Evolutionary conservation across 2,329 filamentous ascomycete species (phyloP).

Genomic region (Davidsoniella virescens): DNA sequence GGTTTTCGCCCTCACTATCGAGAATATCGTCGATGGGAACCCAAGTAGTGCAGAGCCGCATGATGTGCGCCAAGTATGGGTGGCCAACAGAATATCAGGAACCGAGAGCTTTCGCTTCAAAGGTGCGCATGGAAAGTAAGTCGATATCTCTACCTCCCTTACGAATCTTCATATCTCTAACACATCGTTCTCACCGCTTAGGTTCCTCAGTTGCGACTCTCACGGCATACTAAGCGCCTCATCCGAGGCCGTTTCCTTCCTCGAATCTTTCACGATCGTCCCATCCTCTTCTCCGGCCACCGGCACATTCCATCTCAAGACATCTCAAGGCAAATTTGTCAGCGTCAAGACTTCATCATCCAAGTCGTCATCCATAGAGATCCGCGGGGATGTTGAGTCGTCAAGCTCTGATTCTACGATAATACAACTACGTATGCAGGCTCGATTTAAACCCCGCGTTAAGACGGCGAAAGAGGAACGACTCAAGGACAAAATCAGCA

Average conservation of each 20-base stretch:
- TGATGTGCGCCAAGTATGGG: slow-evolving; percentile 90
- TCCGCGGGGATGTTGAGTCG: slow-evolving; percentile 62
- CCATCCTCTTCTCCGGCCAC: slow-evolving; percentile 40
- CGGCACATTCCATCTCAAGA: slow-evolving; percentile 60
- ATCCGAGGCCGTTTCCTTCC: slow-evolving; percentile 64
- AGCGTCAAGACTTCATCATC: slow-evolving; percentile 39
- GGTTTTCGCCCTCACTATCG: slow-evolving; percentile 65
- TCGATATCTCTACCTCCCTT: neutral
- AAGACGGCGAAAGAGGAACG: slow-evolving; percentile 62
- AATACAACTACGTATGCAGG: slow-evolving; percentile 80
- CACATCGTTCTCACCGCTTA: slow-evolving; percentile 20
- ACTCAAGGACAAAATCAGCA: slow-evolving; percentile 68
- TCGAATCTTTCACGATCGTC: slow-evolving; percentile 66
- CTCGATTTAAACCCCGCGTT: slow-evolving; percentile 75
- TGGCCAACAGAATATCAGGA: slow-evolving; percentile 68
- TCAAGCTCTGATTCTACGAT: slow-evolving; percentile 52
- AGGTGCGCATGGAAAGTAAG: slow-evolving; percentile 69
- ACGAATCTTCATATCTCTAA: slow-evolving; percentile 9
- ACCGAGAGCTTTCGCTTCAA: slow-evolving; percentile 76
- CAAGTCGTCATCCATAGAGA: slow-evolving; percentile 36
- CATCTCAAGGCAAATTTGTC: slow-evolving; percentile 54
- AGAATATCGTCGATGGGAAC: slow-evolving; percentile 78
- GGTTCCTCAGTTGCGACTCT: slow-evolving; percentile 75
- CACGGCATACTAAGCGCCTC: slow-evolving; percentile 62
- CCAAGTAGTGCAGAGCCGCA: slow-evolving; percentile 80